phyloP scores from a whole-genome alignment of 2,329 filamentous ascomycete species.

The Aspergillus phoenicis region DNA sequence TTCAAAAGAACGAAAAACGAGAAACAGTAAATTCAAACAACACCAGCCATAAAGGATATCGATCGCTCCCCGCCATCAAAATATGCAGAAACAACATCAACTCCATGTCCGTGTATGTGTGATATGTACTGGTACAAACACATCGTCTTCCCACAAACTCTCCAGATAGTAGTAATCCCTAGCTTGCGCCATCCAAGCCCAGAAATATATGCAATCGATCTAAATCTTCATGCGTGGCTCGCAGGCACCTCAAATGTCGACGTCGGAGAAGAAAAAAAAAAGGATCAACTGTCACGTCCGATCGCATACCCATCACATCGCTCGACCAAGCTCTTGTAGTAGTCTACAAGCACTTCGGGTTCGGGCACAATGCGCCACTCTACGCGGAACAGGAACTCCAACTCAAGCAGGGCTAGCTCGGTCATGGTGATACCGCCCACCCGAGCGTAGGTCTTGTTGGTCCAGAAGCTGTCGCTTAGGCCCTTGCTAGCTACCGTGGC shows the following conservation, averaged over 20 bases:
- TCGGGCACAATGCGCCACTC: slow-evolving; percentile 98
- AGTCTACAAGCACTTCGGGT: slow-evolving; percentile 88
- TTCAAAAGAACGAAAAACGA: background rate
- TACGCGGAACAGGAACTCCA: slow-evolving; percentile 89
- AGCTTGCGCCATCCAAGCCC: background rate
- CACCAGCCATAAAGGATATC: slow-evolving; percentile 16
- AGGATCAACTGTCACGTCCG: slow-evolving; percentile 34
- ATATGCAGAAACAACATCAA: slow-evolving; percentile 22
- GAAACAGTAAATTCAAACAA: background rate
- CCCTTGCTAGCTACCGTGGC: slow-evolving; percentile 96
- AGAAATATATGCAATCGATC: slow-evolving; percentile 9
- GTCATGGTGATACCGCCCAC: slow-evolving; percentile 90
- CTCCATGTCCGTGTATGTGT: slow-evolving; percentile 23
- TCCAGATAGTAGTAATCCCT: background rate
- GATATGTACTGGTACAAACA: slow-evolving; percentile 20
- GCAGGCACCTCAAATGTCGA: background rate
- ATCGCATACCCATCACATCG: slow-evolving; percentile 63
- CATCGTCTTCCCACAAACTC: background rate
- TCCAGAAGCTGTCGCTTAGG: slow-evolving; percentile 96
- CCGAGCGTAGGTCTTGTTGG: slow-evolving; percentile 91
- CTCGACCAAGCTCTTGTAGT: slow-evolving; percentile 84
- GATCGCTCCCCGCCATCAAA: slow-evolving; percentile 6
- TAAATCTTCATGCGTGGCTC: slow-evolving; percentile 2
- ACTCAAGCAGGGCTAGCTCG: slow-evolving; percentile 85
- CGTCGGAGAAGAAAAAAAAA: background rate